Conservation (phyloP, 2,329 filamentous ascomycete genomes). For the Verticillium isaacii region DNA sequence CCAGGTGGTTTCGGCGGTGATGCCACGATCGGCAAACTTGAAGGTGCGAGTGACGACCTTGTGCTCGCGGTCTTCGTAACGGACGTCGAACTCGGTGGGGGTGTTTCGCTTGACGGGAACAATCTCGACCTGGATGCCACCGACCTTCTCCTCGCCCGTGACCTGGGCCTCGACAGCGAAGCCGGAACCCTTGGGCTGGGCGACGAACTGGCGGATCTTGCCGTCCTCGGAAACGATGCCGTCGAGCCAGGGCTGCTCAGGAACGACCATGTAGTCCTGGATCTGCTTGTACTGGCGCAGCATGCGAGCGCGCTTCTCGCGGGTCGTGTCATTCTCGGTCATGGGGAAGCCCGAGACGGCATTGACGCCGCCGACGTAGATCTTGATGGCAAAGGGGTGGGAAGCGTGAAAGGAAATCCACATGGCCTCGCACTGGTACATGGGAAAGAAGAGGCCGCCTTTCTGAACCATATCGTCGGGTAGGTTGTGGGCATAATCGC, state of each 20-base stretch:
- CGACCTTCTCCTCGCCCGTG: conserved; percentile 31
- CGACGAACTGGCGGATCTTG: conserved; percentile 41
- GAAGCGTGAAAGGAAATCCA: conserved; percentile 27
- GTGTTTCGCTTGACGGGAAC: conserved; percentile 10
- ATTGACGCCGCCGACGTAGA: conserved; percentile 34
- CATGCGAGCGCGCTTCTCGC: conserved; percentile 9
- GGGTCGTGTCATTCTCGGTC: conserved; percentile 14
- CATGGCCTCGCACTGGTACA: conserved; percentile 37
- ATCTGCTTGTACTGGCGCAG: conserved; percentile 7
- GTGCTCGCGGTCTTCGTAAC: conserved; percentile 5
- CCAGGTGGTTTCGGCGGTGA: conserved; percentile 11
- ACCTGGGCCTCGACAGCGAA: conserved; percentile 41
- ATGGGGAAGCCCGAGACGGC: conserved; percentile 29
- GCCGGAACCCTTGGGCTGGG: conserved; percentile 34
- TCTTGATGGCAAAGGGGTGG: conserved; percentile 29
- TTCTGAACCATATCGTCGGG: conserved; percentile 28
- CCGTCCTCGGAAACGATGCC: conserved; percentile 29
- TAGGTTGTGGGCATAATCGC: conserved; percentile 24
- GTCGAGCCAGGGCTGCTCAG: conserved; percentile 33
- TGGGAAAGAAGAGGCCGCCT: conserved; percentile 40
- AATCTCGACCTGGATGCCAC: conserved; percentile 40
- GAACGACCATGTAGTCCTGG: conserved; percentile 29
- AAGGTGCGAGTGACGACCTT: conserved; percentile 10
- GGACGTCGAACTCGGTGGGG: conserved; percentile 8
- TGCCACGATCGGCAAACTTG: conserved; percentile 5